phyloP scores from a whole-genome alignment of 176 grass and related monocot species.

The Secale cereale region DNA sequence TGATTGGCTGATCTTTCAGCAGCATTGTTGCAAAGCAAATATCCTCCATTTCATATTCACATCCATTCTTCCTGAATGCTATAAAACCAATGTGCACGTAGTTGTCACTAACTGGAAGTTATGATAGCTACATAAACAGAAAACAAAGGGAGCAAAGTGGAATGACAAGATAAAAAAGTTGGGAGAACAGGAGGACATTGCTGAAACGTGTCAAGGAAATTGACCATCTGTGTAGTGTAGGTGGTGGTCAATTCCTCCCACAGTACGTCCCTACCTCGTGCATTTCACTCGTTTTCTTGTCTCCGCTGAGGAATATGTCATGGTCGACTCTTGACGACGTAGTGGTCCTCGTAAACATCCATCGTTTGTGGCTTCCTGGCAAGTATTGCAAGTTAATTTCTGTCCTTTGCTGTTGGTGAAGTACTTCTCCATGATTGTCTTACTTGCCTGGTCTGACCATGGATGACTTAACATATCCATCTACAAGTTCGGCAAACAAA shows the following conservation, averaged over 20 bases:
- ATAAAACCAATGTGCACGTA: not conserved
- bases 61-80: not conserved
- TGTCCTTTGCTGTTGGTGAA: not conserved
- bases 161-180: not conserved
- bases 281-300: conserved; percentile 27
- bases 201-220: conserved; percentile 20
- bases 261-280: not conserved
- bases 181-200: not conserved
- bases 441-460: not conserved
- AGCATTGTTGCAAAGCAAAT: not conserved
- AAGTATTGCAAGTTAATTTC: not conserved
- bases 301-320: not conserved
- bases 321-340: conserved; percentile 31
- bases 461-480: not conserved
- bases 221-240: not conserved
- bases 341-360: not conserved
- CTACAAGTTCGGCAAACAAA: not conserved
- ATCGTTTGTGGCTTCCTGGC: not conserved
- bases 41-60: not conserved
- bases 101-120: not conserved
- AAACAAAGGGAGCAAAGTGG: conserved; percentile 14
- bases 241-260: conserved; percentile 20
- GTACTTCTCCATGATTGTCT: not conserved
- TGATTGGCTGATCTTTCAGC: conserved; percentile 27
- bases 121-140: not conserved